Evolutionary conservation across 1,139 yeast species (phyloP), one percentile per base, ranked within the genome.

Genomic region (Casaregolazyma lundiana): DNA sequence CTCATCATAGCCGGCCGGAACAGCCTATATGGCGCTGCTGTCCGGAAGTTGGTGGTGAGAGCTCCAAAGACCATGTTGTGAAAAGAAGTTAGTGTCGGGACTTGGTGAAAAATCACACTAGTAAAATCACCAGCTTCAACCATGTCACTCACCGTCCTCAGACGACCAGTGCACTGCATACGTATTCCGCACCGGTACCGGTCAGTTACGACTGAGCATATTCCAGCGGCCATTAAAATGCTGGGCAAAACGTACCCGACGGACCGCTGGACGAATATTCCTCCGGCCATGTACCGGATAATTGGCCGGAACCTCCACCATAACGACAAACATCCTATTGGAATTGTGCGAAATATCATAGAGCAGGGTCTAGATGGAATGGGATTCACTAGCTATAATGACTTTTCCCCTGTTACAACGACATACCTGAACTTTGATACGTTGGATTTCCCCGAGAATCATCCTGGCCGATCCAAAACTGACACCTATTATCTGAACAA

Each of bases 401-500:
- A 85, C 51, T 87, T 89, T 67, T 73, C 76, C 50, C 97, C 98
- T 0, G 86, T 80, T 2, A 98, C 92, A 1, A 74, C 92, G 5
- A 84, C 80, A 1, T 78, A 70, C 58, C 86, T 90, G 59, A 92
- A 92, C 64, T 92, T 94, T 61, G 98, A 92, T 63, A 85, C 84
- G 2, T 72, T 92, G 38, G 97, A 95, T 1, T 92, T 92, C 64
- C 96, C 97, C 0, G 64, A 68, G 39, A 95, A 90, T 61, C 99
- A 92, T 61, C 96, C 96, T 0, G 97, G 98, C 2, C 75, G 99
- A 61, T 80, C 94, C 24, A 84, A 78, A 59, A 85, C 96, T 2
- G 98, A 92, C 63, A 92, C 98, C 0, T 92, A 92, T 65, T 92
- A 92, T 63, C 66, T 92, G 50, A 90, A 92, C 66, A 73, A 80